Percentiles rank a stretch among this genome's conserved stretches.
Evolutionary conservation across 495 filamentous ascomycete genomes (phyloP).

Genomic region (Cercophora scortea): DNA sequence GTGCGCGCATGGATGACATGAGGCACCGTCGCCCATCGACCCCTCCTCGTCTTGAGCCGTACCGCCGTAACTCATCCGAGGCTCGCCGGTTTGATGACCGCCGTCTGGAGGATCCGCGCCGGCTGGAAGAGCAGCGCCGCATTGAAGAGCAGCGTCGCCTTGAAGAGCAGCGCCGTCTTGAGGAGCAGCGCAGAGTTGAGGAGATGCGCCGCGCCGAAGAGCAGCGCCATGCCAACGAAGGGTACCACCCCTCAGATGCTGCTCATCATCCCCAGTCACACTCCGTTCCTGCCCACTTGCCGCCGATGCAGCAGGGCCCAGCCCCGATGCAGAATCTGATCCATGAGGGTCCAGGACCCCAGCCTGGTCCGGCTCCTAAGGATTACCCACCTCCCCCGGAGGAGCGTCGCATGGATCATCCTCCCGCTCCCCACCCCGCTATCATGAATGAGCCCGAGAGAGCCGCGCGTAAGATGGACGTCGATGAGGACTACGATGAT

Average conservation of each 20-base stretch:
- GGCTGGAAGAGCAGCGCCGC: constrained; percentile 44
- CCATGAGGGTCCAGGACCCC: constrained; percentile 38
- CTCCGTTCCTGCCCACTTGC: constrained; percentile 60
- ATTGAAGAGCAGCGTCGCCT: constrained; percentile 37
- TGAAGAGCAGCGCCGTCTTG: constrained; percentile 47
- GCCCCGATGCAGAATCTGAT: constrained; percentile 51
- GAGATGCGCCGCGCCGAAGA: constrained; percentile 44
- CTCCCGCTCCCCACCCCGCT: constrained; percentile 37
- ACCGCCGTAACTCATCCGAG: constrained; percentile 73
- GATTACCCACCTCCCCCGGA: constrained; percentile 49
- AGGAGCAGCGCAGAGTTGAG: constrained; percentile 44
- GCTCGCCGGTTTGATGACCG: constrained; percentile 52
- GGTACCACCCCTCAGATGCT: constrained; percentile 83
- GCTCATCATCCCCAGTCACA: constrained; percentile 73
- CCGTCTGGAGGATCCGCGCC: constrained; percentile 32
- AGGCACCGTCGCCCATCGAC: constrained; percentile 65
- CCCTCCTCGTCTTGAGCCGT: constrained; percentile 55
- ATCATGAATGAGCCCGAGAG: constrained; percentile 60
- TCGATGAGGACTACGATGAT: constrained; percentile 91
- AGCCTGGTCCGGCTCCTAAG: constrained; percentile 50
- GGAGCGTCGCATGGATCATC: constrained; percentile 38
- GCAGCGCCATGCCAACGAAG: constrained; percentile 61
- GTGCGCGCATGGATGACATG: constrained; percentile 78
- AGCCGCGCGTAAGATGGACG: constrained; percentile 88
- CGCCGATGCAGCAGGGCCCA: constrained; percentile 56